A percentile compares a stretch with the other conserved stretches of the same genome.
These are phyloP conservation scores for Ophiorrhiza pumila DNA, from an alignment of 257 asterid species.

Conservation along the genomic window DNA sequence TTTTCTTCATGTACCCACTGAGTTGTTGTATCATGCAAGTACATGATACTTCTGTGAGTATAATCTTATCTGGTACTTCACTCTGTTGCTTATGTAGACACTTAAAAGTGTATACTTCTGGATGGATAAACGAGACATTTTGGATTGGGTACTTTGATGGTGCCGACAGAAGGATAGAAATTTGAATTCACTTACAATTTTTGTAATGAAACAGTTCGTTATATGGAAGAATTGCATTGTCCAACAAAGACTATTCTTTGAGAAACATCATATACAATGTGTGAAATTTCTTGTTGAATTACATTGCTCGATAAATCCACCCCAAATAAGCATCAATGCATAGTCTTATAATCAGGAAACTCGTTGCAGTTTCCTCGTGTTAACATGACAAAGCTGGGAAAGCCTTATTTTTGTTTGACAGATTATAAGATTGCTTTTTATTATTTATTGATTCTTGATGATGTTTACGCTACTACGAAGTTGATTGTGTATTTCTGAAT, in stretches of 20 bases:
- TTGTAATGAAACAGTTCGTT: not conserved
- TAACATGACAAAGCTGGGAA: not conserved
- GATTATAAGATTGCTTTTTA: not conserved
- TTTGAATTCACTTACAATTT: not conserved
- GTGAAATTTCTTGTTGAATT: not conserved
- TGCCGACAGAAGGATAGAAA: not conserved
- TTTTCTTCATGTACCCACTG: not conserved
- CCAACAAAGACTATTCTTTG: not conserved
- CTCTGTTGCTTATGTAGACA: not conserved
- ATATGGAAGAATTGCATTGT: not conserved
- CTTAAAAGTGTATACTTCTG: not conserved
- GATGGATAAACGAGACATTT: not conserved
- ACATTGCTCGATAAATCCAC: too few species aligned
- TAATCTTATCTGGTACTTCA: not conserved
- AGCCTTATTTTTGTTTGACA: too few species aligned
- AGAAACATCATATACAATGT: not conserved
- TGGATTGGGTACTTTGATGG: not conserved
- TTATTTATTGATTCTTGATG: not conserved
- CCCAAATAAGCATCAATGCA: not conserved
- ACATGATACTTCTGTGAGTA: not conserved
- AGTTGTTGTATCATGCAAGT: too few species aligned
- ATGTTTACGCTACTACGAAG: not conserved
- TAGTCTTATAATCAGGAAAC: not conserved
- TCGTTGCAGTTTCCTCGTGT: not conserved
- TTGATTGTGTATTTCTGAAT: conserved; percentile 2